Base-by-base conservation (phyloP, 441 rosid genomes). In the Populus tomentosa region DNA sequence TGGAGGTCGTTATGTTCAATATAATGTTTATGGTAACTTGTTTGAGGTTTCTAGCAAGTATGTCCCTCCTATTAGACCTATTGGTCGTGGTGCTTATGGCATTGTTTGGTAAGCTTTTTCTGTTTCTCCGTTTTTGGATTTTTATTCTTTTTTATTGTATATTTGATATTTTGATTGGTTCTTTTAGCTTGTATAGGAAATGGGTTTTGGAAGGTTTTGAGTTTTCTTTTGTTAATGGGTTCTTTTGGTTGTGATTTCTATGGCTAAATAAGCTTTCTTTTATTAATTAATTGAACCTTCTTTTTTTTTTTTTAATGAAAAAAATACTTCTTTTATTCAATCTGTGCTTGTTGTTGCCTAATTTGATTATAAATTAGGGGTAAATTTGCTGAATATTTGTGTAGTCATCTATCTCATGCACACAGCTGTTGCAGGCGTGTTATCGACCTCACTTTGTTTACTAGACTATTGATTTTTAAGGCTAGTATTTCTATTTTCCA, bases 11-110 rank as follows among this genome's bases (percentile, higher is more conserved):
- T 94, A 95, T 78, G 88, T 88, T 13, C 93, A 94, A 70, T 91
- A 95, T 77, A 92, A 90, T 85, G 94, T 94, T 11, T 86, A 80
- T 59, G 99, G 98, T 23, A 93, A 87, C 90, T 77, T 92, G 79
- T 95, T 95, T 50, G 96, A 93, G 84, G 97, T 95, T 33, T 88
- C 98, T 13, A 85, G 88, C 72, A 95, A 92, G 86, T 95, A 95
- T 75, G 92, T 89, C 24, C 97, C 97, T 69, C 98, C 97, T 5
- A 87, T 94, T 83, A 90, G 98, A 24, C 95, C 97, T 18, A 87
- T 95, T 67, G 98, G 97, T 28, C 81, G 98, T 69, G 99, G 99
- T 46, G 92, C 98, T 65, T 86, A 82, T 75, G 97, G 99, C 40
- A 89, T 92, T 84, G 97, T 93, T 76, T 89, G 94, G 94, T 92